Conservation (phyloP, 108 stramenopile species). For the Stephanodiscus triporus region DNA sequence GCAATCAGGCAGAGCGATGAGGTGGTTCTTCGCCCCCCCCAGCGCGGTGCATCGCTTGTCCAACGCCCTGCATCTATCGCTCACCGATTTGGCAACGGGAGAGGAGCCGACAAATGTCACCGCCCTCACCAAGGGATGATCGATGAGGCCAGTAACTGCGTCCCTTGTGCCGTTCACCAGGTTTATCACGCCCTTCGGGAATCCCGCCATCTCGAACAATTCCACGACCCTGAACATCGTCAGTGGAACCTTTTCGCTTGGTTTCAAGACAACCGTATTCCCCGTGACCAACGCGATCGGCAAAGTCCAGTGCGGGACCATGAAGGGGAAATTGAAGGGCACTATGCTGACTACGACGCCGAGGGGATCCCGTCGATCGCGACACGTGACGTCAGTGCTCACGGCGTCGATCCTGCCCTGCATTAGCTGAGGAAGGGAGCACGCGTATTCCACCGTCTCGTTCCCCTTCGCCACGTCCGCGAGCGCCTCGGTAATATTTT, state of each 20-base stretch:
- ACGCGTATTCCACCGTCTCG: conserved; percentile 98
- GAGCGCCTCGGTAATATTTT: conserved; percentile 95
- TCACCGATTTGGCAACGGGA: conserved; percentile 85
- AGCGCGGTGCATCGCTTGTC: conserved; percentile 93
- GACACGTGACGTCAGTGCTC: conserved; percentile 78
- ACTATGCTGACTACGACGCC: conserved; percentile 94
- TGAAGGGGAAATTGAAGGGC: conserved; percentile 93
- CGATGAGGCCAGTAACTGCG: conserved; percentile 69
- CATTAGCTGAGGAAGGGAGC: conserved; percentile 88
- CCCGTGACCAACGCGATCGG: conserved; percentile 95
- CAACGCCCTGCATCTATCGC: conserved; percentile 66
- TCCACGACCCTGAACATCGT: conserved; percentile 73
- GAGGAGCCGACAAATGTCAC: conserved; percentile 95
- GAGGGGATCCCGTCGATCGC: conserved; percentile 85
- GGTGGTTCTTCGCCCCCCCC: conserved; percentile 98
- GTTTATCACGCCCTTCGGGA: conserved; percentile 88
- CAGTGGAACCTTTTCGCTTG: conserved; percentile 90
- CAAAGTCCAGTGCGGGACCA: conserved; percentile 88
- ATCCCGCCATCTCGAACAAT: conserved; percentile 74
- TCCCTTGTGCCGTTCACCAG: conserved; percentile 77
- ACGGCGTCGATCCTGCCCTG: conserved; percentile 81
- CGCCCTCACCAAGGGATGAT: conserved; percentile 71
- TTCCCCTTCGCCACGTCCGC: conserved; percentile 98
- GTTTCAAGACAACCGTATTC: conserved; percentile 88
- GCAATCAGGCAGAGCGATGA: conserved; percentile 93